phyloP scores from a whole-genome alignment of 2,329 filamentous ascomycete species.

The Chrysoporthe deuterocubensis region DNA sequence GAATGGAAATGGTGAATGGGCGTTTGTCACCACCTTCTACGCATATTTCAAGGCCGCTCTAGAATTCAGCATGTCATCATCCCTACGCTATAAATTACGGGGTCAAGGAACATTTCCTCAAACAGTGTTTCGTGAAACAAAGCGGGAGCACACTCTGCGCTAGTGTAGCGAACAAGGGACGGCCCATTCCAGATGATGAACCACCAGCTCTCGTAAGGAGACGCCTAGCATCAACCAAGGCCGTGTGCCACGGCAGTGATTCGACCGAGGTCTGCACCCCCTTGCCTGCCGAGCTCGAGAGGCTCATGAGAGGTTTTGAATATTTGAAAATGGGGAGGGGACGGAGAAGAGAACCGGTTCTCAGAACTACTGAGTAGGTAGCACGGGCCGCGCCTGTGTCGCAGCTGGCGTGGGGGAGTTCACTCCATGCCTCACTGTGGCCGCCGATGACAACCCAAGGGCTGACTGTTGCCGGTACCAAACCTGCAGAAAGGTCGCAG shows the following conservation, averaged over 20 bases:
- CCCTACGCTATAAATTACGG: neutral
- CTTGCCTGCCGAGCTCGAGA: neutral
- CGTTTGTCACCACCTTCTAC: neutral
- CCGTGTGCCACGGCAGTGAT: neutral
- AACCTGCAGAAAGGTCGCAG: neutral
- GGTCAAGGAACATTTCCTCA: neutral
- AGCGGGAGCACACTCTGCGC: slow-evolving; percentile 12
- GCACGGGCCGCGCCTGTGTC: neutral
- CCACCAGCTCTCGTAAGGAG: neutral
- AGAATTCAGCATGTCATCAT: neutral
- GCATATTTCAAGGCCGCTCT: neutral
- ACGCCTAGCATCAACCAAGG: neutral
- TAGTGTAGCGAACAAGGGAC: neutral
- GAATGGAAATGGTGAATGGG: neutral
- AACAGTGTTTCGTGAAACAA: slow-evolving; percentile 14
- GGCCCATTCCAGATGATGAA: neutral
- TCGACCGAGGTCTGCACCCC: neutral
- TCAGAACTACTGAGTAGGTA: slow-evolving; percentile 16
- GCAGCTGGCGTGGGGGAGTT: neutral
- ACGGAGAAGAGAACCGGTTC: neutral
- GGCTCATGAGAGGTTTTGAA: neutral
- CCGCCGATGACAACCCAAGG: neutral
- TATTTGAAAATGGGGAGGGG: neutral
- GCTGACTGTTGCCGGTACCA: neutral
- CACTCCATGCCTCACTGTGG: neutral